Base-by-base conservation (phyloP, 2,329 filamentous ascomycete genomes). In the Penicillium paneum region DNA sequence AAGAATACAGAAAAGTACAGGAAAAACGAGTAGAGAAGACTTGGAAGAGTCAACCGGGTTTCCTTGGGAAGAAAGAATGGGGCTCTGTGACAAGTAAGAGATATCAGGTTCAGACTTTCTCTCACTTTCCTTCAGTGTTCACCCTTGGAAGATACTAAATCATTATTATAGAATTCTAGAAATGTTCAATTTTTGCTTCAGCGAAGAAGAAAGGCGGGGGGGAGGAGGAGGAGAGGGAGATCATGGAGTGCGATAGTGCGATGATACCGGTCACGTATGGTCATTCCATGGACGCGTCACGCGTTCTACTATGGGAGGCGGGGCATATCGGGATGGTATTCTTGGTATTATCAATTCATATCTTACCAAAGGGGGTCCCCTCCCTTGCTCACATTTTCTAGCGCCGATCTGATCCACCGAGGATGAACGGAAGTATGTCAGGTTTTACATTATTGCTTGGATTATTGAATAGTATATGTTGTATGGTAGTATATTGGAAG, bases 261-360 rank as follows among this genome's bases (percentile, higher is more conserved):
- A 42, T 31, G 32, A 31, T 52, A 54, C 54, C 8, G 32, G 63
- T 68, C 56, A 60, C 47, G 66, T 70, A 71, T 67, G 58, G 68
- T 70, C 60, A 58, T n/a, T 10, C 52, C 55, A 56, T 57, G 52
- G 43, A 52, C 65, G 62, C 63, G 64, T 67, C 63, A 50, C 68
- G 67, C 67, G 67, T 69, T 56, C 57, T 62, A 42, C 0, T 42
- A 55, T 55, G 29, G 2, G 7, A 6, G 21, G 10, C 10, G n/a
- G 26, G 45, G 26, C n/a, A 15, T 19, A n/a, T 32, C 8, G 0
- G 21, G 26, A 7, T 26, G 10, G 45, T 42, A 49, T 48, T 38
- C n/a, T 21, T 36, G 10, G 49, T 55, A 55, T 11, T 26, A 26
- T 36, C 1, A 47, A 28, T 45, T 46, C 50, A 48, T 6, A 44